phyloP scores from a whole-genome alignment of 2,329 filamentous ascomycete species.

The Aspergillus sp. region DNA sequence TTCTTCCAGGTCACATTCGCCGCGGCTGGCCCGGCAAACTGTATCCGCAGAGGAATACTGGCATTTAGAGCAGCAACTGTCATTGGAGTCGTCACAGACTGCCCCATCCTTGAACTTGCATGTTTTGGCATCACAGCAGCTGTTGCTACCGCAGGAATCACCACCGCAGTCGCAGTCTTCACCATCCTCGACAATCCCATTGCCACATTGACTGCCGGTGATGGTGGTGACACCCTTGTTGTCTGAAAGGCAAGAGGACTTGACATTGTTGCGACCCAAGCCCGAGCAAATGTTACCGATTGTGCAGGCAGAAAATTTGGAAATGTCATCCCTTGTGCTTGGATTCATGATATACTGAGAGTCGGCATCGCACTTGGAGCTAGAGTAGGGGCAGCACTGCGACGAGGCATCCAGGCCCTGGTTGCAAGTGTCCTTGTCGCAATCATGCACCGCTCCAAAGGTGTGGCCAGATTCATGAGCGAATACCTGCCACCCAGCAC shows the following conservation, averaged over 20 bases:
- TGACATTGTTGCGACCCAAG: slow-evolving; percentile 70
- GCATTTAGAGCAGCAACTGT: slow-evolving; percentile 42
- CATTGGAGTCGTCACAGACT: slow-evolving; percentile 62
- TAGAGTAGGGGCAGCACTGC: slow-evolving; percentile 76
- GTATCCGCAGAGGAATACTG: slow-evolving; percentile 52
- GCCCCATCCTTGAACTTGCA: slow-evolving; percentile 76
- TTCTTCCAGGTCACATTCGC: slow-evolving; percentile 80
- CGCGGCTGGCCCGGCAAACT: slow-evolving; percentile 75
- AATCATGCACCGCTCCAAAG: slow-evolving; percentile 95
- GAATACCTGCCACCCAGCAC: slow-evolving; percentile 91
- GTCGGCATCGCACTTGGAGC: slow-evolving; percentile 65
- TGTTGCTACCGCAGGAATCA: slow-evolving; percentile 65
- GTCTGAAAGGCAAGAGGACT: slow-evolving; percentile 71
- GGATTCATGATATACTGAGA: slow-evolving; percentile 95
- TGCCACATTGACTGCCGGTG: slow-evolving; percentile 81
- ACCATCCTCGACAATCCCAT: slow-evolving; percentile 90
- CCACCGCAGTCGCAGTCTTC: slow-evolving; percentile 97
- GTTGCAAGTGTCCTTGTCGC: slow-evolving; percentile 62
- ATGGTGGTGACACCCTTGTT: slow-evolving; percentile 81
- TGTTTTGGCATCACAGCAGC: slow-evolving; percentile 78
- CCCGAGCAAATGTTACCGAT: slow-evolving; percentile 93
- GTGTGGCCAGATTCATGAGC: slow-evolving; percentile 93
- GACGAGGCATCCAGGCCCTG: slow-evolving; percentile 58
- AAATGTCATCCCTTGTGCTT: slow-evolving; percentile 69
- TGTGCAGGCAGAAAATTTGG: slow-evolving; percentile 77